phyloP scores from a whole-genome alignment of 495 filamentous ascomycete species.

The Penicillium taxi region DNA sequence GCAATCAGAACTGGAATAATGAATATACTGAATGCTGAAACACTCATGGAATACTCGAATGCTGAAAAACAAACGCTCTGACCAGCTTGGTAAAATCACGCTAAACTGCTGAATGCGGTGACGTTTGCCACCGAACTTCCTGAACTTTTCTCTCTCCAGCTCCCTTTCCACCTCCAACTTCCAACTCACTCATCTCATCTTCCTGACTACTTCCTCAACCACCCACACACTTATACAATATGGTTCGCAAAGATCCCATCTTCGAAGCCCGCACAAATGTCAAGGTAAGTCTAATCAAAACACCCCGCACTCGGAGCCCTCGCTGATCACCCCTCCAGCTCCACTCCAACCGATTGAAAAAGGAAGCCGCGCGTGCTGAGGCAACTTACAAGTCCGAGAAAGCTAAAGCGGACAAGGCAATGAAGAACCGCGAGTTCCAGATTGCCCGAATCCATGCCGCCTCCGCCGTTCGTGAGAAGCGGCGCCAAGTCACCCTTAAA shows the following conservation, averaged over 20 bases:
- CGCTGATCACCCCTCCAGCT: constrained; percentile 18
- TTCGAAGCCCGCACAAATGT: constrained; percentile 47
- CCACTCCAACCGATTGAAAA: constrained; percentile 42
- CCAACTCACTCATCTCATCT: too few relatives aligned
- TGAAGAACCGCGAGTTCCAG: constrained; percentile 44
- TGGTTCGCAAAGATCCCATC: constrained; percentile 43
- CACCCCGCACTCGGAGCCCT: constrained; percentile 1
- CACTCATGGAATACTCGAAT: too few relatives aligned
- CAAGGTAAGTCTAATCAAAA: constrained; percentile 23
- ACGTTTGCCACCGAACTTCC: constrained; percentile 18
- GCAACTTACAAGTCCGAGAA: constrained; percentile 42
- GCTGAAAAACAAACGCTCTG: too few relatives aligned
- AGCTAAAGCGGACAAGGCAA: constrained; percentile 42
- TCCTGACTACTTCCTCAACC: background rate
- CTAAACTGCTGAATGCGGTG: too few relatives aligned
- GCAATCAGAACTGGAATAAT: constrained; percentile 7
- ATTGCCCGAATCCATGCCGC: constrained; percentile 44
- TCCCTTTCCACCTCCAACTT: background rate
- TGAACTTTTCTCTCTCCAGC: constrained; percentile 2
- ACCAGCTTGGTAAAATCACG: too few relatives aligned
- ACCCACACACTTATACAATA: constrained; percentile 15
- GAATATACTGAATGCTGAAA: constrained; percentile 18
- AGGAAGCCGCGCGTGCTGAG: constrained; percentile 39
- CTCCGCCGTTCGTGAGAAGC: constrained; percentile 41
- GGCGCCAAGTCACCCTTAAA: constrained; percentile 38